Conservation (phyloP, 2,329 filamentous ascomycete genomes). For the Xylariaceae sp. region DNA sequence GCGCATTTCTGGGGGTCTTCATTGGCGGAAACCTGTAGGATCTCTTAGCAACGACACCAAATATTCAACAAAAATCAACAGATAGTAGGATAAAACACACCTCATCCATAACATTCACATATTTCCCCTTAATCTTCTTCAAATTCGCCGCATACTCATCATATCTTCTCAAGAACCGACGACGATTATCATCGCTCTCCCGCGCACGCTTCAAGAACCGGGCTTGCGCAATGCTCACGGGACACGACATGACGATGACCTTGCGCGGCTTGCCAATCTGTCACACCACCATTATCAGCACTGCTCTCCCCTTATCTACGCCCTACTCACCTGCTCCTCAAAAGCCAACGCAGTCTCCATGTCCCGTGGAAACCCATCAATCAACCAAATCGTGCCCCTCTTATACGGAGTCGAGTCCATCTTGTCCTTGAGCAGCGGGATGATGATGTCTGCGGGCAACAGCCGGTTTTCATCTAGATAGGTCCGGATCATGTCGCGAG, state of each 20-base stretch:
- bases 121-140: conserved; percentile 6
- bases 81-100: too few relatives aligned
- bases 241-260: conserved; percentile 18
- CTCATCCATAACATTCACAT: too few relatives aligned
- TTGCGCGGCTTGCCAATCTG: conserved; percentile 17
- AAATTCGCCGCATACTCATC: conserved; percentile 20
- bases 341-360: conserved; percentile 19
- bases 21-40: too few relatives aligned
- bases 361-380: conserved; percentile 25
- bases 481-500: conserved; percentile 7
- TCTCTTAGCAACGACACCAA: too few relatives aligned
- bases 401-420: conserved; percentile 1
- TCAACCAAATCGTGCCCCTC: conserved; percentile 8
- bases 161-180: conserved; percentile 19
- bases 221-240: conserved; percentile 4
- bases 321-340: conserved; percentile 15
- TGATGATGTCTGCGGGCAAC: conserved; percentile 15
- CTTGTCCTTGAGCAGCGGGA: conserved; percentile 16
- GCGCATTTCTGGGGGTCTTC: too few relatives aligned
- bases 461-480: conserved; percentile 13
- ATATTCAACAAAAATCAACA: too few relatives aligned
- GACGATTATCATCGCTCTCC: conserved; percentile 15
- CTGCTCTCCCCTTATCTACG: not conserved
- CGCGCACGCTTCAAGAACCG: conserved; percentile 16
- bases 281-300: not conserved